These are phyloP conservation scores for Rhododendron mucronatum DNA, from an alignment of 148 eudicot species.

Conservation along the genomic window DNA sequence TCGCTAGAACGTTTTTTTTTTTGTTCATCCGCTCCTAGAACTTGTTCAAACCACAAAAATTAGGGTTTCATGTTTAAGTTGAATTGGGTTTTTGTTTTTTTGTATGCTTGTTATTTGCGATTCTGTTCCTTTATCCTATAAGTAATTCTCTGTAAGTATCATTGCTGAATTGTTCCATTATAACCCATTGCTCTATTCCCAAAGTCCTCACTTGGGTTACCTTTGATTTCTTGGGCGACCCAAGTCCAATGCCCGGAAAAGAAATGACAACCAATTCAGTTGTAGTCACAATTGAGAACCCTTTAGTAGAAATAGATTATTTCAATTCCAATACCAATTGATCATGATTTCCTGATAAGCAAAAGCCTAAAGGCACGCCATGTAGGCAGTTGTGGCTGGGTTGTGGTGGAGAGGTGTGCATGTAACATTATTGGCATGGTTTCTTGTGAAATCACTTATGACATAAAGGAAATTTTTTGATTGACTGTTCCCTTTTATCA, in stretches of 20 bases:
- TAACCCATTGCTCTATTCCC: slow-evolving; percentile 10
- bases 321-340: slow-evolving; percentile 13
- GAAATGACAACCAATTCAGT: slow-evolving; percentile 51
- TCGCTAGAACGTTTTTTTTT: no score
- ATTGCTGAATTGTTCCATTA: neutral
- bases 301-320: slow-evolving; percentile 28
- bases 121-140: neutral
- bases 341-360: slow-evolving; percentile 28
- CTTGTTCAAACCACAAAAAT: no score
- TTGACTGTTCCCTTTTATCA: no score
- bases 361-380: slow-evolving; percentile 23
- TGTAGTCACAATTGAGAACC: slow-evolving; percentile 38
- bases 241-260: neutral
- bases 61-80: no score
- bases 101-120: neutral
- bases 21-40: no score
- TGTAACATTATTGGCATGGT: no score
- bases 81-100: no score
- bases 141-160: neutral
- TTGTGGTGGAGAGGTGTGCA: no score
- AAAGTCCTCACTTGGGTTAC: slow-evolving; percentile 16
- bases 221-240: slow-evolving; percentile 11
- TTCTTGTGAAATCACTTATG: no score
- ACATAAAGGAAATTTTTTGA: no score
- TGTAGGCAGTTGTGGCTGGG: no score